These are phyloP conservation scores for Lactifluus subvellereus DNA, from an alignment of 768 basidiomycete species.

Conservation along the genomic window DNA sequence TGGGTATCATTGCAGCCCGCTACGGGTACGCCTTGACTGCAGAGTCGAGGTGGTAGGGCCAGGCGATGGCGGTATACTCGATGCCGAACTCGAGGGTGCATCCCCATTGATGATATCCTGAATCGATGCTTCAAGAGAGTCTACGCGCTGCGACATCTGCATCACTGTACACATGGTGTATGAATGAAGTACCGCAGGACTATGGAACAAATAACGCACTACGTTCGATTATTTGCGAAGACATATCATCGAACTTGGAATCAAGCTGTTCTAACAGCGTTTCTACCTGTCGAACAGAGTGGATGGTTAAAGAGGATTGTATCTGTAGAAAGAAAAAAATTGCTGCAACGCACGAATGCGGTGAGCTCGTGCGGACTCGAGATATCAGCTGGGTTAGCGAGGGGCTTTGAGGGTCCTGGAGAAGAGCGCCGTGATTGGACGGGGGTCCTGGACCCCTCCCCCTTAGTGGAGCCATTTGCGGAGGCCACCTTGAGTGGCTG, in stretches of 20 bases:
- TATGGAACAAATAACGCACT: slow-evolving; percentile 41
- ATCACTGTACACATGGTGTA: slow-evolving; percentile 51
- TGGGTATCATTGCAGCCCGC: slow-evolving; percentile 2
- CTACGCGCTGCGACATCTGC: slow-evolving; percentile 89
- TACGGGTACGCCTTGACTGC: slow-evolving; percentile 8
- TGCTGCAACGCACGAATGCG: slow-evolving; percentile 65
- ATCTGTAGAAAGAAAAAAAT: background rate
- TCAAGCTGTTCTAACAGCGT: slow-evolving; percentile 85
- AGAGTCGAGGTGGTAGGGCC: background rate
- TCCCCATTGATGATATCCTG: slow-evolving; percentile 88
- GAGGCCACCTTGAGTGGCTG: slow-evolving; percentile 22
- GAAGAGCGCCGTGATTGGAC: slow-evolving; percentile 9
- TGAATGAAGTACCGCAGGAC: background rate
- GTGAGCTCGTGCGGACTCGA: slow-evolving; percentile 93
- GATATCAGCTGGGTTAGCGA: slow-evolving; percentile 49
- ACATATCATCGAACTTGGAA: slow-evolving; percentile 89
- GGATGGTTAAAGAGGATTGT: background rate
- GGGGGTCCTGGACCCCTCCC: slow-evolving; percentile 14
- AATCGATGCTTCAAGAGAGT: slow-evolving; percentile 82
- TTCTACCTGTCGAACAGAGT: slow-evolving; percentile 59
- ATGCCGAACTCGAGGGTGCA: slow-evolving; percentile 31
- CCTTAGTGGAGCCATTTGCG: slow-evolving; percentile 14
- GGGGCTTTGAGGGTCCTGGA: slow-evolving; percentile 12
- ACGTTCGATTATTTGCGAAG: slow-evolving; percentile 76
- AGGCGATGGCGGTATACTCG: slow-evolving; percentile 59